These are phyloP conservation scores for Asterochloris sp. DNA, from an alignment of 139 green algal species.

Conservation along the genomic window DNA sequence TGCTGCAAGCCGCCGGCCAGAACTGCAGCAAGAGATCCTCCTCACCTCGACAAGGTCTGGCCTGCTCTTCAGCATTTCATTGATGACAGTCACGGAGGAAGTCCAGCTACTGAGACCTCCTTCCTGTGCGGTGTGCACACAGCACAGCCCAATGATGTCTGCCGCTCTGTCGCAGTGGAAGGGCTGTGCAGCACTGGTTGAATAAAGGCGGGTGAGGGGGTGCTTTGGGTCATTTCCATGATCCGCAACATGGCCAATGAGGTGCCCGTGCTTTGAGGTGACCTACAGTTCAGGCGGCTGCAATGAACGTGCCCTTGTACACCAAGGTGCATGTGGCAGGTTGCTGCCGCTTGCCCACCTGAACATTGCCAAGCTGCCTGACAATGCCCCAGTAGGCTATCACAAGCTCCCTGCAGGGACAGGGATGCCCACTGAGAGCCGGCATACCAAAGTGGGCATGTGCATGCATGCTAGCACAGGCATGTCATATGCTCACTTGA, in stretches of 20 bases:
- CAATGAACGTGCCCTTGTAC: no score
- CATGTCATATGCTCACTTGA: neutral
- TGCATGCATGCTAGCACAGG: neutral
- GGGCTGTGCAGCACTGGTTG: conserved; percentile 49
- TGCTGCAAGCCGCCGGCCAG: neutral
- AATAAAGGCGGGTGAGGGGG: conserved; percentile 59
- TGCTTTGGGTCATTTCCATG: conserved; percentile 51
- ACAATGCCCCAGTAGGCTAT: conserved; percentile 47
- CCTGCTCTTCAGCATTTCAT: conserved; percentile 44
- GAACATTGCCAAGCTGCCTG: conserved; percentile 39
- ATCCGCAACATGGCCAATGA: conserved; percentile 57
- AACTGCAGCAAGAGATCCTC: neutral
- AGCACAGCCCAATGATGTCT: conserved; percentile 13
- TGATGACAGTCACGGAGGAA: conserved; percentile 42
- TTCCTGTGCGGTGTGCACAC: conserved; percentile 36
- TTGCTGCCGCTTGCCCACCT: conserved; percentile 1
- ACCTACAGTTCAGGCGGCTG: neutral
- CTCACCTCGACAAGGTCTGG: conserved; percentile 30
- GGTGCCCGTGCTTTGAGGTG: conserved; percentile 55
- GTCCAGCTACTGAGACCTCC: conserved; percentile 47
- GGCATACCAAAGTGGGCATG: neutral
- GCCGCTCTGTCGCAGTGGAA: conserved; percentile 52
- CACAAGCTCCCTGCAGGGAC: conserved; percentile 23
- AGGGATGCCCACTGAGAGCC: neutral
- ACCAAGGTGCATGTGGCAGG: no score